phyloP scores from a whole-genome alignment of 2,329 filamentous ascomycete species.

The Diaporthe vaccinii region DNA sequence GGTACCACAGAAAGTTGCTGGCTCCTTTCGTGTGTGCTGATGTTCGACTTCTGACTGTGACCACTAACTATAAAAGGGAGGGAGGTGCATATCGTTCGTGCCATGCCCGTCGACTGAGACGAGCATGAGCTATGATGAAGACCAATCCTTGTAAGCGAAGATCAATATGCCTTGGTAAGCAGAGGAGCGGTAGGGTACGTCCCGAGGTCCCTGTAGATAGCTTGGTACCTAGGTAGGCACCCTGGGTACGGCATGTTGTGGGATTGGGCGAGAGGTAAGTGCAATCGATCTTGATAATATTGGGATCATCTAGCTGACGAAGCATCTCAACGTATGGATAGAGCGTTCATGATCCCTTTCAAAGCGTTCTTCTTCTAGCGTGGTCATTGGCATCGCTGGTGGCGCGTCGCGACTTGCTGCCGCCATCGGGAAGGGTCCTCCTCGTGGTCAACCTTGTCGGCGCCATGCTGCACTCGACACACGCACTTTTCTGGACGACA shows the following conservation, averaged over 20 bases:
- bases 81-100: neutral
- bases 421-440: neutral
- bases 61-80: neutral
- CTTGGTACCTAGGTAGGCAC: neutral
- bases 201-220: neutral
- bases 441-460: too few relatives aligned
- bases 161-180: neutral
- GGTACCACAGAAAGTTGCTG: neutral
- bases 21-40: neutral
- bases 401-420: neutral
- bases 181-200: neutral
- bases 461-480: neutral
- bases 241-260: neutral
- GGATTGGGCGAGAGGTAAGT: neutral
- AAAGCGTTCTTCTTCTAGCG: neutral
- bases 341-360: neutral
- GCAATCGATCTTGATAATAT: neutral
- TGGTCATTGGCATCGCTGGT: neutral
- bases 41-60: neutral
- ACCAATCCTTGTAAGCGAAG: neutral
- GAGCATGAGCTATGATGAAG: neutral
- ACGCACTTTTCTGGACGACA: neutral
- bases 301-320: neutral
- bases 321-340: neutral
- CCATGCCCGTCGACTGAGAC: neutral